Percentiles rank a stretch among this genome's conserved stretches.
Evolutionary conservation across 148 eudicot genomes (phyloP).

Genomic region (Chenopodium suecicum): DNA sequence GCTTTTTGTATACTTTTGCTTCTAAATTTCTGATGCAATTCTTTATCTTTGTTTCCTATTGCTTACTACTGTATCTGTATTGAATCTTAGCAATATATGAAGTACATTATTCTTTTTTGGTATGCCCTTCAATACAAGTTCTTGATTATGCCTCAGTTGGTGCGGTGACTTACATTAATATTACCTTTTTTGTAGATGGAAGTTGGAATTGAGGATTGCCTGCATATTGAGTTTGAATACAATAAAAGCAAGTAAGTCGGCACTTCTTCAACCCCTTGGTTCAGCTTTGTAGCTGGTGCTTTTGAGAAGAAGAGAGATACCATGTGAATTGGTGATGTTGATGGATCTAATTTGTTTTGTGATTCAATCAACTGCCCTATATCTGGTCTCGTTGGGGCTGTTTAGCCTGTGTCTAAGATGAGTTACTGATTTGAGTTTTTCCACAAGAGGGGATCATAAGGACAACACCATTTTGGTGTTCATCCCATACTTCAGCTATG

Average conservation of each 20-base stretch:
- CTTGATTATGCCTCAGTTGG: neutral
- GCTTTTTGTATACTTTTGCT: neutral
- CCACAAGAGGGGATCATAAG: neutral
- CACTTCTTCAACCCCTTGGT: neutral
- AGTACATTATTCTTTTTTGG: neutral
- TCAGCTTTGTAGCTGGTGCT: constrained; percentile 1
- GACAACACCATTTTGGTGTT: neutral
- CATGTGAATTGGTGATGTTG: neutral
- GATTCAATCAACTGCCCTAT: neutral
- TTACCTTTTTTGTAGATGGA: constrained; percentile 69
- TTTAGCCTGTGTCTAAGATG: neutral
- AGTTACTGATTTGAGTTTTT: neutral
- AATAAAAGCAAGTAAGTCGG: constrained; percentile 93
- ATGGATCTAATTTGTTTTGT: neutral
- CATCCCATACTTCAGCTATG: neutral
- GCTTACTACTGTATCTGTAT: neutral
- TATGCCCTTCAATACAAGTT: neutral
- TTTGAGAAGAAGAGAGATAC: neutral
- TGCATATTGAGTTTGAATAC: constrained; percentile 97
- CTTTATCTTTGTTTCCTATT: neutral
- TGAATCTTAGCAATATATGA: neutral
- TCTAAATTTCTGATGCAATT: neutral
- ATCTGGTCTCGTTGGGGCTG: neutral
- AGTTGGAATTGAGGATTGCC: constrained; percentile 97
- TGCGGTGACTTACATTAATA: constrained; percentile 6